These are phyloP conservation scores for Penicillium polonicum DNA, from an alignment of 2,329 filamentous ascomycete genomes.

Conservation along the genomic window DNA sequence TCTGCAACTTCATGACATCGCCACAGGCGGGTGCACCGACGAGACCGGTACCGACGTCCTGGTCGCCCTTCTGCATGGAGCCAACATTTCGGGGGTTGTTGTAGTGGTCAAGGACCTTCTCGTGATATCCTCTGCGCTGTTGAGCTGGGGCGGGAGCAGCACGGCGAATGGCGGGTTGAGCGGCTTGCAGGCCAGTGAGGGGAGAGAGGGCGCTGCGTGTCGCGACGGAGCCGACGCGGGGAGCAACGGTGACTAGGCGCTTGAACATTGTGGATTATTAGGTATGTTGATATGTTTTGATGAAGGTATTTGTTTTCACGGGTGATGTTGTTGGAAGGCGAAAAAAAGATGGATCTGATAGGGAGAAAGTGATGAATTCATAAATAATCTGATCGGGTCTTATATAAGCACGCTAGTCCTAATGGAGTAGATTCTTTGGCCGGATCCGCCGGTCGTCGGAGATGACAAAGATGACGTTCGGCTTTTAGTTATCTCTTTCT, in stretches of 20 bases:
- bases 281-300: neutral
- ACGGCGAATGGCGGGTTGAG: constrained; percentile 39
- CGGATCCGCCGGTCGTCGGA: constrained; percentile 27
- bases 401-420: constrained; percentile 22
- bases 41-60: constrained; percentile 84
- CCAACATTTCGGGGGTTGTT: constrained; percentile 76
- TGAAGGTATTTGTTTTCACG: neutral
- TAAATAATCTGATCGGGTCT: constrained; percentile 29
- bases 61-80: constrained; percentile 73
- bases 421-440: constrained; percentile 10
- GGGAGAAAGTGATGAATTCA: constrained; percentile 27
- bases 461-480: constrained; percentile 18
- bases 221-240: constrained; percentile 53
- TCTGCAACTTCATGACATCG: constrained; percentile 93
- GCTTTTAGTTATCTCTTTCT: neutral
- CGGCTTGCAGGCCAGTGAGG: constrained; percentile 45
- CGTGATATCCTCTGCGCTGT: constrained; percentile 57
- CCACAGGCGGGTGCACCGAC: constrained; percentile 88
- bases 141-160: constrained; percentile 32
- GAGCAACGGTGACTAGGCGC: constrained; percentile 54
- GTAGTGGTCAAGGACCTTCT: constrained; percentile 81
- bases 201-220: constrained; percentile 49
- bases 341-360: constrained; percentile 24
- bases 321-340: constrained; percentile 12
- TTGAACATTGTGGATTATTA: constrained; percentile 53